Conservation (phyloP, 1,284 basidiomycete species). For the Clitocybe nebularis region DNA sequence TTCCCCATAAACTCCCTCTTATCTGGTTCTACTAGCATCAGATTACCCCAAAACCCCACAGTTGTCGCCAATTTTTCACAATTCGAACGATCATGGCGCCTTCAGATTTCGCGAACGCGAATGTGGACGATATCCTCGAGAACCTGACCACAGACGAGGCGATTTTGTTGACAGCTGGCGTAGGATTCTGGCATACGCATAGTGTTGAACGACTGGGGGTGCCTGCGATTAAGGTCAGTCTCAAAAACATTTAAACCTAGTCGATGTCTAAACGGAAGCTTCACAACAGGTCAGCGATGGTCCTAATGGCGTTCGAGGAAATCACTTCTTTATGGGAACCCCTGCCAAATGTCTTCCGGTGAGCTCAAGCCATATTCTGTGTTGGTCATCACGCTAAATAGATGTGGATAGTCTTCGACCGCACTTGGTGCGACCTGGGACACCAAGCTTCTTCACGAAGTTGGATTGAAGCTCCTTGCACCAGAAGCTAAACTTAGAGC, state of each 20-base stretch:
- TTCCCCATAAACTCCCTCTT: background rate
- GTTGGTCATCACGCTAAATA: background rate
- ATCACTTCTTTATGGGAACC: constrained; percentile 62
- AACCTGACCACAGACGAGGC: constrained; percentile 68
- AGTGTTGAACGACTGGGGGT: constrained; percentile 60
- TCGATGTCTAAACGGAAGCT: background rate
- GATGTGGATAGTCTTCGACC: constrained; percentile 46
- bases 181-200: constrained; percentile 76
- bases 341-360: constrained; percentile 61
- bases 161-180: constrained; percentile 65
- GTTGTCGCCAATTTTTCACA: constrained; percentile 1
- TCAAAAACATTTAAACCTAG: background rate
- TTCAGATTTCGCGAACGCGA: constrained; percentile 63
- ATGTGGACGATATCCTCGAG: constrained; percentile 58
- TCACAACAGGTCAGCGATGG: constrained; percentile 64
- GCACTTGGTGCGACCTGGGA: constrained; percentile 76
- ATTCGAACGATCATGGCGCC: constrained; percentile 48
- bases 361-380: constrained; percentile 11
- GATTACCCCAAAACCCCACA: background rate
- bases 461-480: constrained; percentile 65
- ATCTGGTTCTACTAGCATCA: background rate
- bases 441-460: constrained; percentile 55
- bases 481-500: constrained; percentile 67
- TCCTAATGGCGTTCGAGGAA: constrained; percentile 62
- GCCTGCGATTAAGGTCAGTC: constrained; percentile 63